Conservation (phyloP, 1,284 basidiomycete species). For the Tetrapyrgos nigripes region DNA sequence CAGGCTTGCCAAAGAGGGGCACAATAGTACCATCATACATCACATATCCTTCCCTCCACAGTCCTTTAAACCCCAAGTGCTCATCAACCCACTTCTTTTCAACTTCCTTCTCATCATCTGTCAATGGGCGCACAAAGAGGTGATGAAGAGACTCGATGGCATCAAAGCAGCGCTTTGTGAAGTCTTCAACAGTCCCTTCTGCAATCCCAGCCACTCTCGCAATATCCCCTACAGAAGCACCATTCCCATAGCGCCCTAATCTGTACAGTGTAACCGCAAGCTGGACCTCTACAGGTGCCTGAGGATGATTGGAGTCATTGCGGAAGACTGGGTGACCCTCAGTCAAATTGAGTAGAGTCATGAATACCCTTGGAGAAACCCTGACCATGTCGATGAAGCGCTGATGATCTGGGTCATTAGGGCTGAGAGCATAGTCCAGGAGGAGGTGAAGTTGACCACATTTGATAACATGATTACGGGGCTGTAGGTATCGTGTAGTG, state of each 20-base stretch:
- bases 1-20: constrained; percentile 35
- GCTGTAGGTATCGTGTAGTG: constrained; percentile 8
- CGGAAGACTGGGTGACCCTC: constrained; percentile 37
- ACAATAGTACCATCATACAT: constrained; percentile 47
- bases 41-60: constrained; percentile 39
- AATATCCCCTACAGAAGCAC: constrained; percentile 36
- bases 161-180: constrained; percentile 33
- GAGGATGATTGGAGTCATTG: constrained; percentile 32
- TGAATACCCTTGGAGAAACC: constrained; percentile 37
- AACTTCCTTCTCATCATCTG: constrained; percentile 34
- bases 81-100: constrained; percentile 44
- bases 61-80: constrained; percentile 33
- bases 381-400: constrained; percentile 40
- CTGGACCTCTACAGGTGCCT: constrained; percentile 40
- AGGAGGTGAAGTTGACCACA: constrained; percentile 32
- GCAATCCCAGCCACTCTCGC: constrained; percentile 34
- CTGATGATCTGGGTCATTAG: constrained; percentile 26
- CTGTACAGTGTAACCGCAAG: constrained; percentile 42
- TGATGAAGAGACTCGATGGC: constrained; percentile 40
- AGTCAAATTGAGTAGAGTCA: constrained; percentile 33
- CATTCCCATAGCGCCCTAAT: constrained; percentile 43
- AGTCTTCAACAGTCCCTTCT: constrained; percentile 38
- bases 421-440: constrained; percentile 37
- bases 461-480: constrained; percentile 24
- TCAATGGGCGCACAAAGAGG: constrained; percentile 34